Evolutionary conservation across 106 monocot species (phyloP).

Genomic region (Dendrobium officinale): DNA sequence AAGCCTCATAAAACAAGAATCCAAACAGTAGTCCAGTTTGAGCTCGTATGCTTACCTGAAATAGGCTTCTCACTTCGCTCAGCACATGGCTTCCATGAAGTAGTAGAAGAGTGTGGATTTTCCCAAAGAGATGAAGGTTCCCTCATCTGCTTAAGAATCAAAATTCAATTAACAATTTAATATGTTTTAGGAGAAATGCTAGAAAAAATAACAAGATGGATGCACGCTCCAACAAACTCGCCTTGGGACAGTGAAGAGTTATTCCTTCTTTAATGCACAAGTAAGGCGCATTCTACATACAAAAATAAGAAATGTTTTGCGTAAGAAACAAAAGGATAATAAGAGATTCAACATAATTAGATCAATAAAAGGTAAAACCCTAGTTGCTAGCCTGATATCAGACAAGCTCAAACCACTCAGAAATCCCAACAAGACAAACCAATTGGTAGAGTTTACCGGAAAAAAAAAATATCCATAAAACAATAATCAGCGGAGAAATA

Average conservation of each 20-base stretch:
- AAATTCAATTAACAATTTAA: not conserved
- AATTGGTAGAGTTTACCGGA: not conserved
- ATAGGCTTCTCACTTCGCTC: conserved; percentile 59
- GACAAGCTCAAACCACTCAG: not conserved
- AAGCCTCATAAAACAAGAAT: not conserved
- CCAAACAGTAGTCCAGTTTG: not conserved
- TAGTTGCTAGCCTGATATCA: not conserved
- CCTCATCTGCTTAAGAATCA: conserved; percentile 42
- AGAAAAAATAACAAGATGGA: not conserved
- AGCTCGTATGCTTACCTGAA: conserved; percentile 37
- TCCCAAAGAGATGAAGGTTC: conserved; percentile 86
- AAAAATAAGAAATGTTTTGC: conserved; percentile 4
- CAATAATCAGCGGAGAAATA: not conserved
- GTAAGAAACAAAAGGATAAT: not conserved
- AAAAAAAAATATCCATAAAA: not conserved
- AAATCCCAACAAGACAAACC: not conserved
- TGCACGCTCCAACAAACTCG: conserved; percentile 17
- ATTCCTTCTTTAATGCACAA: conserved; percentile 86
- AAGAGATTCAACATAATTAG: no score
- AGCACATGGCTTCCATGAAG: conserved; percentile 93
- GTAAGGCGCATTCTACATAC: conserved; percentile 68
- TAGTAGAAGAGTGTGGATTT: conserved; percentile 75
- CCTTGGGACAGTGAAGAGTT: conserved; percentile 68
- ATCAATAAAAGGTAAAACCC: not conserved
- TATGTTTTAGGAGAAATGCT: not conserved